A percentile compares a stretch with the other conserved stretches of the same genome.
Conservation (phyloP, 2,329 filamentous ascomycete species). For the Pleurostoma richardsiae region DNA sequence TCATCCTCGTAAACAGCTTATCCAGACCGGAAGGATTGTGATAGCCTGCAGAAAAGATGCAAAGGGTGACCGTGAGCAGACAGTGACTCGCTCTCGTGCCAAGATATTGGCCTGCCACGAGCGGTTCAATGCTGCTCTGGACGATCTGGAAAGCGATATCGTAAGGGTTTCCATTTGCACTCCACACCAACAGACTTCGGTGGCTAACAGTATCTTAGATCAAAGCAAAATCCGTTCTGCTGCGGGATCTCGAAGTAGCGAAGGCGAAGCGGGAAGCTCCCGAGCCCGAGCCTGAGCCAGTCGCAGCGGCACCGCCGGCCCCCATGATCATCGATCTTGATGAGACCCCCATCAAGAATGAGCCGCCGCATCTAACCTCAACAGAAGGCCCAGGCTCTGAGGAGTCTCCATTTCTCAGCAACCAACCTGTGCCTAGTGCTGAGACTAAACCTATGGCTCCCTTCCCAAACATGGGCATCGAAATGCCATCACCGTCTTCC, state of each 20-base stretch:
- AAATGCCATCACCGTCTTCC: neutral
- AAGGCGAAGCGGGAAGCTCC: conserved; percentile 2
- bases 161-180: conserved; percentile 2
- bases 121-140: conserved; percentile 9
- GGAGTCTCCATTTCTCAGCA: conserved; percentile 6
- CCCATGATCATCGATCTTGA: conserved; percentile 9
- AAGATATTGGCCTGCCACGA: conserved; percentile 8
- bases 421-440: conserved; percentile 3
- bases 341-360: neutral
- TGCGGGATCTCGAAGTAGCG: conserved; percentile 7
- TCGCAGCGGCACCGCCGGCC: conserved; percentile 6
- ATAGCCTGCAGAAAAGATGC: conserved; percentile 1
- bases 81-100: conserved; percentile 5
- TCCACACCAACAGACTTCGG: neutral
- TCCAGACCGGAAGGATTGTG: conserved; percentile 9
- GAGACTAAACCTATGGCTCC: conserved; percentile 7
- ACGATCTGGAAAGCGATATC: conserved; percentile 10
- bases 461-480: conserved; percentile 10
- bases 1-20: conserved; percentile 1
- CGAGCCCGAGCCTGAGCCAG: conserved; percentile 1
- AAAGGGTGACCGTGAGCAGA: conserved; percentile 5
- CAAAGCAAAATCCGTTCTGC: conserved; percentile 8
- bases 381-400: neutral
- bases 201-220: conserved; percentile 4
- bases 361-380: conserved; percentile 4